These are phyloP conservation scores for Aspergillus tamarii DNA, from an alignment of 2,329 filamentous ascomycete genomes.

Conservation along the genomic window DNA sequence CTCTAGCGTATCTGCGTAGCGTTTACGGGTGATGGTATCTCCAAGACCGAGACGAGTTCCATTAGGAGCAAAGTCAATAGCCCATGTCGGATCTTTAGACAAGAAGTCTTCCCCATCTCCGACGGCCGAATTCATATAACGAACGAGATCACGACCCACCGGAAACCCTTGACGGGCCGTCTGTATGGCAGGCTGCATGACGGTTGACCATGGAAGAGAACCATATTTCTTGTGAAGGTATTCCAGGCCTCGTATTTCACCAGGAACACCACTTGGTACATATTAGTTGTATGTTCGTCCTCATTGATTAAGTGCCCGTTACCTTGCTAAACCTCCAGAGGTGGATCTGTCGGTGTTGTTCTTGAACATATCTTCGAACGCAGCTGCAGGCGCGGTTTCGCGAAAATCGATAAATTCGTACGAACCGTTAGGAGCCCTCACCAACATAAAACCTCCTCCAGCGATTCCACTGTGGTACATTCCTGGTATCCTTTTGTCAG, in stretches of 20 bases:
- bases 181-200: constrained; percentile 74
- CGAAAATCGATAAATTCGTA: constrained; percentile 91
- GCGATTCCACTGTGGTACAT: constrained; percentile 83
- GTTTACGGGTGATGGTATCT: constrained; percentile 76
- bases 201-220: constrained; percentile 67
- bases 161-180: constrained; percentile 74
- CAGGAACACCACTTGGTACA: constrained; percentile 55
- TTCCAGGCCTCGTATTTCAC: constrained; percentile 73
- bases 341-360: constrained; percentile 70
- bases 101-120: constrained; percentile 65
- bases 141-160: constrained; percentile 73
- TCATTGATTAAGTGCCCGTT: constrained; percentile 7
- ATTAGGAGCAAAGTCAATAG: constrained; percentile 84
- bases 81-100: constrained; percentile 75
- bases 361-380: constrained; percentile 82
- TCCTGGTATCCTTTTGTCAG: constrained; percentile 37
- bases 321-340: constrained; percentile 70
- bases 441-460: constrained; percentile 87
- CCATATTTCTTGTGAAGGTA: constrained; percentile 69
- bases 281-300: constrained; percentile 1
- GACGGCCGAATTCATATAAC: constrained; percentile 67
- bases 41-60: constrained; percentile 72
- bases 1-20: constrained; percentile 80
- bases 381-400: constrained; percentile 81
- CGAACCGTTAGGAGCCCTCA: constrained; percentile 70